Conservation (phyloP, 192 early-diverging fungal species). For the Oehlia diaphana region DNA sequence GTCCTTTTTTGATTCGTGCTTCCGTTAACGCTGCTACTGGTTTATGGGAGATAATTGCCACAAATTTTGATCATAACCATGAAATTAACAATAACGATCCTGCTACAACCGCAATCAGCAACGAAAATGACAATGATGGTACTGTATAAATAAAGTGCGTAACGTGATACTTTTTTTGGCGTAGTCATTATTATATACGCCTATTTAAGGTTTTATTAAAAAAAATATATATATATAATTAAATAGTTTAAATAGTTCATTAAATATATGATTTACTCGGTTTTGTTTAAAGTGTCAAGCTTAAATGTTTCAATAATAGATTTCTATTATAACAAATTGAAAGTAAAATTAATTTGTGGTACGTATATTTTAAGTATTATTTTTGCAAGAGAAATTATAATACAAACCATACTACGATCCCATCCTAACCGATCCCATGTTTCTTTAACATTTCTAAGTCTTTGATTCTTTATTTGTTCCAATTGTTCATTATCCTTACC, state of each 20-base stretch:
- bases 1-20: conserved; percentile 12
- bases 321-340: background rate
- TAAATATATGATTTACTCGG: too few species aligned
- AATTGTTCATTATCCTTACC: conserved; percentile 36
- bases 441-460: conserved; percentile 35
- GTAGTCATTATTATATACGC: background rate
- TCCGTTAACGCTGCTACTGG: background rate
- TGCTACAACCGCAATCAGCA: background rate
- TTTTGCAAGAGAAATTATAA: background rate
- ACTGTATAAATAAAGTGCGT: background rate
- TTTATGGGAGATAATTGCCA: conserved; percentile 19
- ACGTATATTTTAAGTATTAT: background rate
- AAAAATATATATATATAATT: too few species aligned
- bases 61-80: conserved; percentile 13
- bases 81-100: background rate
- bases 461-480: conserved; percentile 29
- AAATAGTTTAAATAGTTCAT: too few species aligned
- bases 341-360: background rate
- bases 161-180: background rate
- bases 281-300: conserved; percentile 9
- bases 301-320: conserved; percentile 11
- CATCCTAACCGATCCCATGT: conserved; percentile 40
- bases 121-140: too few species aligned
- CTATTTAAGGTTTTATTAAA: too few species aligned
- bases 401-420: conserved; percentile 26